Percentiles rank a stretch among this genome's conserved stretches.
Conservation (phyloP, 139 green algal genomes). For the Helicosporidium sp. region DNA sequence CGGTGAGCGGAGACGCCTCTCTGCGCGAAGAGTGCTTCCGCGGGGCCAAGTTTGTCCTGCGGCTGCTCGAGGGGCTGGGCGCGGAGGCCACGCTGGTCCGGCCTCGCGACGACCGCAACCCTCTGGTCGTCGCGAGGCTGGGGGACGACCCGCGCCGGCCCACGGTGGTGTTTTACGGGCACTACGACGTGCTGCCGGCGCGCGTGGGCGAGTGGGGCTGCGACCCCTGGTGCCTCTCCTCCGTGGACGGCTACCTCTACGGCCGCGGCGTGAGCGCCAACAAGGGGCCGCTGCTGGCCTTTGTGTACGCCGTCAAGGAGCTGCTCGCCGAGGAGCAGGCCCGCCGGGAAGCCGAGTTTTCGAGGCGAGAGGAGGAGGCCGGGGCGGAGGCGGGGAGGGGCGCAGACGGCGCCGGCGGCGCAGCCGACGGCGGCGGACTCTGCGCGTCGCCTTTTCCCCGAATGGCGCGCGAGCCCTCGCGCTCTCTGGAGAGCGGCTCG, state of each 20-base stretch:
- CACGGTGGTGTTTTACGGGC: constrained; percentile 74
- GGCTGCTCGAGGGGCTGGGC: constrained; percentile 57
- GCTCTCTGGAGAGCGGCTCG: too few relatives aligned
- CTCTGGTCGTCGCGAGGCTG: constrained; percentile 66
- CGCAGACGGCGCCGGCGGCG: too few relatives aligned
- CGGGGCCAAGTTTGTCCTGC: constrained; percentile 69
- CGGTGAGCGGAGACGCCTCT: constrained; percentile 31
- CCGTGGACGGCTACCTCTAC: constrained; percentile 75
- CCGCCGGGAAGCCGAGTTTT: too few relatives aligned
- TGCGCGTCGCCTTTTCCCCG: too few relatives aligned
- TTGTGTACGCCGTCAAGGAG: constrained; percentile 75
- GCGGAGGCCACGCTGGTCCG: constrained; percentile 59
- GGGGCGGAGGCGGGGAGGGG: too few relatives aligned
- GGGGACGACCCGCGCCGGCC: constrained; percentile 36
- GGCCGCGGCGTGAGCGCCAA: constrained; percentile 74
- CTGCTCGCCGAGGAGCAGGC: constrained; percentile 34
- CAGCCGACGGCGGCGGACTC: too few relatives aligned
- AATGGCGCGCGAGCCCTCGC: too few relatives aligned
- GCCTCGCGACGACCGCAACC: constrained; percentile 53
- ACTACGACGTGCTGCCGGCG: constrained; percentile 74
- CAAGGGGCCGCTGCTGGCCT: constrained; percentile 66
- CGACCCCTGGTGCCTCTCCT: constrained; percentile 63
- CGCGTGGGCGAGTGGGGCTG: constrained; percentile 63
- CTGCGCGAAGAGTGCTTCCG: constrained; percentile 63
- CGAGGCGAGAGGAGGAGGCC: too few relatives aligned